Percentiles rank a stretch among this genome's conserved stretches.
Conservation (phyloP, 2,329 filamentous ascomycete genomes). For the Pyricularia pennisetigena region DNA sequence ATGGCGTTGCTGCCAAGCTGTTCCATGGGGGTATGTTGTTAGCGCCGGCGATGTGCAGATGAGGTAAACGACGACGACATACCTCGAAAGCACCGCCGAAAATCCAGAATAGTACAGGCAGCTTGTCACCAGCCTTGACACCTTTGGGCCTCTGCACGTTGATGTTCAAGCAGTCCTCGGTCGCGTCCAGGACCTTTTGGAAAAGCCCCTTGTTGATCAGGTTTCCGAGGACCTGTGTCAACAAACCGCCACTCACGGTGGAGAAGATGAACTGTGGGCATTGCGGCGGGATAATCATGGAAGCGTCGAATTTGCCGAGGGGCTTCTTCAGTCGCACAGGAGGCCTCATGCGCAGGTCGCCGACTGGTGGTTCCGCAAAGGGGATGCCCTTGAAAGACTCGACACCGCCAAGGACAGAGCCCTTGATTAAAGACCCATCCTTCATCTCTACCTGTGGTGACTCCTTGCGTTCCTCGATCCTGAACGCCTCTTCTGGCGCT, state of each 20-base stretch:
- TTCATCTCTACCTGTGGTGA: constrained; percentile 38
- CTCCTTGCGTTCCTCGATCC: constrained; percentile 33
- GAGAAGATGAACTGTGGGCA: constrained; percentile 66
- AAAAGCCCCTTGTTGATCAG: constrained; percentile 48
- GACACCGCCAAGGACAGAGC: constrained; percentile 32
- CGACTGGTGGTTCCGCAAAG: constrained; percentile 61
- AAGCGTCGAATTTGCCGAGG: constrained; percentile 53
- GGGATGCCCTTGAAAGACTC: constrained; percentile 69
- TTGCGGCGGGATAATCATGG: constrained; percentile 38
- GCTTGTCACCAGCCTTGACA: constrained; percentile 39
- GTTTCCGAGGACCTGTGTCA: constrained; percentile 34
- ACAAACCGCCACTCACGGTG: constrained; percentile 26
- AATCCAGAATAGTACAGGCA: constrained; percentile 64
- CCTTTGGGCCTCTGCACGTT: constrained; percentile 49
- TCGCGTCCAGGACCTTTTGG: constrained; percentile 39
- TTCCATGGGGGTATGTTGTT: constrained; percentile 1
- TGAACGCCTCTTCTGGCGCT: neutral
- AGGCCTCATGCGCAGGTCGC: constrained; percentile 56
- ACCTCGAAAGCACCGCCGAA: constrained; percentile 56
- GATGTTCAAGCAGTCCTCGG: constrained; percentile 56
- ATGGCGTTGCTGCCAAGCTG: constrained; percentile 35
- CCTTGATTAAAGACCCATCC: constrained; percentile 45
- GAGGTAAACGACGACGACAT: constrained; percentile 2
- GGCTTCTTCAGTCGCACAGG: constrained; percentile 48
- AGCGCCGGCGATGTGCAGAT: constrained; percentile 1